These are phyloP conservation scores for Diphasiastrum complanatum DNA, from an alignment of 83 land plant genomes.

Conservation along the genomic window DNA sequence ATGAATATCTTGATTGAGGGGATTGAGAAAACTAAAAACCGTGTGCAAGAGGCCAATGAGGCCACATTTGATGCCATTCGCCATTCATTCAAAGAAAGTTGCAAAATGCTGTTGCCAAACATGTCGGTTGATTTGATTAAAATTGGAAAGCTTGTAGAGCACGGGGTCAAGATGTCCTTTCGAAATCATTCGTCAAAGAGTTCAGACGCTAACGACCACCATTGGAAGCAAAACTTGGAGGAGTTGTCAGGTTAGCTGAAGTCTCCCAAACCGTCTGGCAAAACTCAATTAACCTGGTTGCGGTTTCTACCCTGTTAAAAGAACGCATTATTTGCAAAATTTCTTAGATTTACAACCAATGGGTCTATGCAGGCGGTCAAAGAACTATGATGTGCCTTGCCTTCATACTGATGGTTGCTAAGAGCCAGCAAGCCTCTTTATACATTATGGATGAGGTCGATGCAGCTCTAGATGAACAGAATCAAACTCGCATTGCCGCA, in stretches of 20 bases:
- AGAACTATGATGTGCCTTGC: conserved; percentile 25
- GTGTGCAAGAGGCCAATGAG: conserved; percentile 25
- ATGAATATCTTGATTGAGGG: conserved; percentile 24
- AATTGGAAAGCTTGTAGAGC: conserved; percentile 16
- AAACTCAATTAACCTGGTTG: not conserved
- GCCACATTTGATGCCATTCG: conserved; percentile 13
- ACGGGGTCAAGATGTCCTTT: conserved; percentile 21
- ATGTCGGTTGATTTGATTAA: conserved; percentile 19
- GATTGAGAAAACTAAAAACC: conserved; percentile 19
- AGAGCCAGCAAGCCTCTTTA: conserved; percentile 12
- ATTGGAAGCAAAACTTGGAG: conserved; percentile 25
- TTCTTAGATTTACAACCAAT: not conserved
- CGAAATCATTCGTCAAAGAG: not conserved
- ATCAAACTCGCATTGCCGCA: conserved; percentile 23
- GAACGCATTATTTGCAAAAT: not conserved
- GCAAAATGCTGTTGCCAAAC: conserved; percentile 19
- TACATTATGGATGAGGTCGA: conserved; percentile 31
- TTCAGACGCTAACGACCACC: not conserved
- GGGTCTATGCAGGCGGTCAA: conserved; percentile 23
- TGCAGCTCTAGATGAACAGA: conserved; percentile 30
- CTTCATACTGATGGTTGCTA: conserved; percentile 22
- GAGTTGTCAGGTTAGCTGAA: conserved; percentile 23
- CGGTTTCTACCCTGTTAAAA: not conserved
- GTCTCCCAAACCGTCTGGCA: not conserved
- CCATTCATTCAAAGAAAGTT: conserved; percentile 12